Percentiles rank a stretch among this genome's conserved stretches.
Evolutionary conservation across 164 flowering plant species (phyloP).

Genomic region (Magnolia officinalis): DNA sequence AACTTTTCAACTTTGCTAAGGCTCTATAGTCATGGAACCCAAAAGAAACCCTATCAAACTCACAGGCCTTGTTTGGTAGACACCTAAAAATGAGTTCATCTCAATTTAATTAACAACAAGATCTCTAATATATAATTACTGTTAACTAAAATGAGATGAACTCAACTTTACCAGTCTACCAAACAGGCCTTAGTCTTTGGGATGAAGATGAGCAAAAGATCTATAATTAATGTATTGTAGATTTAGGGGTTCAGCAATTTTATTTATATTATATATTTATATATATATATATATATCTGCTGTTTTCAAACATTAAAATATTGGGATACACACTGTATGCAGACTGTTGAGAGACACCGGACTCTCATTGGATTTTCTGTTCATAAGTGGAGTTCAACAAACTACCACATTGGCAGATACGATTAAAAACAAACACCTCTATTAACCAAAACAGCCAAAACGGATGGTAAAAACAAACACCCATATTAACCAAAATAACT

Average conservation of each 20-base stretch:
- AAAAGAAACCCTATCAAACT: too few species aligned
- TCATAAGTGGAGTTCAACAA: background rate
- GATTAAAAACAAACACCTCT: background rate
- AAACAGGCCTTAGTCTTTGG: too few species aligned
- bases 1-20: background rate
- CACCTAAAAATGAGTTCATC: background rate
- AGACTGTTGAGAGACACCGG: background rate
- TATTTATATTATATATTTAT: too few species aligned
- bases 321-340: too few species aligned
- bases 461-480: background rate
- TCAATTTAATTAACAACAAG: background rate
- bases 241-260: too few species aligned
- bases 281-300: too few species aligned
- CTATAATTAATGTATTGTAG: too few species aligned
- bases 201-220: too few species aligned
- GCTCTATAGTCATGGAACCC: too few species aligned
- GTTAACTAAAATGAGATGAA: background rate
- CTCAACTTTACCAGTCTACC: background rate
- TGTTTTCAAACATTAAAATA: too few species aligned
- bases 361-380: too few species aligned
- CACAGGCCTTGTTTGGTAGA: background rate
- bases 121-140: background rate
- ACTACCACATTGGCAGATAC: background rate
- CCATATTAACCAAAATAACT: background rate
- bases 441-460: background rate